Conservation (phyloP, 306 rosid species). For the Trifolium repens region DNA sequence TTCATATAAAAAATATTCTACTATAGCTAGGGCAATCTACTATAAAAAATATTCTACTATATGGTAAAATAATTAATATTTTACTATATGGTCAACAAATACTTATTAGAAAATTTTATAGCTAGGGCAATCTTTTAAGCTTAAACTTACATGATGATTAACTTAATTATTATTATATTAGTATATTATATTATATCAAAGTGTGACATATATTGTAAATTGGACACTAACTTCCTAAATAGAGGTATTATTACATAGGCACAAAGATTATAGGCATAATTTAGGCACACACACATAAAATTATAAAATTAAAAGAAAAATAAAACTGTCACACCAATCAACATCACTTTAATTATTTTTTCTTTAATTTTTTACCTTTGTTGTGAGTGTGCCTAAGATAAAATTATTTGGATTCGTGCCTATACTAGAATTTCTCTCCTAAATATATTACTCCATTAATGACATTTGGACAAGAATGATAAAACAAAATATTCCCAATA, state of each 20-base stretch:
- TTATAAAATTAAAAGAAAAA: no score
- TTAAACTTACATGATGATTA: not conserved
- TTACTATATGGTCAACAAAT: not conserved
- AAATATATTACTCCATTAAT: constrained; percentile 24
- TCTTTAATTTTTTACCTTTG: no score
- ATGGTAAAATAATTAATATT: no score
- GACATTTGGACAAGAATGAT: constrained; percentile 33
- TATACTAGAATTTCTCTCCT: not conserved
- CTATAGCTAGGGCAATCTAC: no score
- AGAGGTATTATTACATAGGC: not conserved
- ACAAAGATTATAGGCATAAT: no score
- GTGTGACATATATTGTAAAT: constrained; percentile 35
- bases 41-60: no score
- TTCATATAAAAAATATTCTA: no score
- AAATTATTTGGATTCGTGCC: no score
- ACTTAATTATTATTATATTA: not conserved
- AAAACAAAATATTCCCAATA: constrained; percentile 31
- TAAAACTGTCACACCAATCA: no score
- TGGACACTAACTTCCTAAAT: constrained; percentile 33
- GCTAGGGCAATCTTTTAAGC: constrained; percentile 13
- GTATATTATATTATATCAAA: not conserved
- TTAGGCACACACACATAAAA: no score
- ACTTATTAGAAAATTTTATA: not conserved
- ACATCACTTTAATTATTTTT: no score
- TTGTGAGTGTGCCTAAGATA: no score